Evolutionary conservation across 768 basidiomycete genomes (phyloP).

Genomic region (Suillus subluteus): DNA sequence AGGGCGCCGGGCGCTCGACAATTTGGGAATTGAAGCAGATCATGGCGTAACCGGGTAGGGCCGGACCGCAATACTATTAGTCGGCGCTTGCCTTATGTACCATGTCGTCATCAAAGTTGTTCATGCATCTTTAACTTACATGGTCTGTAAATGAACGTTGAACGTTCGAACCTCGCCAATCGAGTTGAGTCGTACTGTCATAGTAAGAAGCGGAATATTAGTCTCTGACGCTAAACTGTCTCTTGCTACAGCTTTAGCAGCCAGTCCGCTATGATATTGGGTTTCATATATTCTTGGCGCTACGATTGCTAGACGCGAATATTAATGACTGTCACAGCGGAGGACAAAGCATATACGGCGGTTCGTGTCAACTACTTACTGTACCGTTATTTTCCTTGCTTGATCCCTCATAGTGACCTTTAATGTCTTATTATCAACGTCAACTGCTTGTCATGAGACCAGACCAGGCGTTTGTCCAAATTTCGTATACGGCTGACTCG

Average conservation of each 20-base stretch:
- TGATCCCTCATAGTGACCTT: neutral
- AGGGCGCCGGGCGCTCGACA: conserved; percentile 53
- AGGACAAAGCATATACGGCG: neutral
- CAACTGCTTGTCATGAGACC: neutral
- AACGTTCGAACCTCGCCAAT: neutral
- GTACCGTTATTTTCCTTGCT: neutral
- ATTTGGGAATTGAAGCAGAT: conserved; percentile 48
- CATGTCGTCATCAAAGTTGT: neutral
- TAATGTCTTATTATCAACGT: neutral
- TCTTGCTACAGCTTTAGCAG: neutral
- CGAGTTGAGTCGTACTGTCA: neutral
- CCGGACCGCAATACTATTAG: neutral
- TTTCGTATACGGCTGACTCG: neutral
- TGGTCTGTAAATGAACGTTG: neutral
- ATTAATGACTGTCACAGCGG: neutral
- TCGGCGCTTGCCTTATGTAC: neutral
- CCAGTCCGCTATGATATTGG: neutral
- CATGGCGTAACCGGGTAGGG: conserved; percentile 45
- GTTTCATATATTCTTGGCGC: neutral
- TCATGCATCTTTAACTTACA: neutral
- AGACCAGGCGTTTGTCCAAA: neutral
- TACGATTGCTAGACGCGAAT: neutral
- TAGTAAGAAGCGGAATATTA: neutral
- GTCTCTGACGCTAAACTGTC: neutral
- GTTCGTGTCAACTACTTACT: neutral